Evolutionary conservation across 2,329 filamentous ascomycete species (phyloP), one percentile per base, ranked within the genome.

Genomic region (Nemania sp.): DNA sequence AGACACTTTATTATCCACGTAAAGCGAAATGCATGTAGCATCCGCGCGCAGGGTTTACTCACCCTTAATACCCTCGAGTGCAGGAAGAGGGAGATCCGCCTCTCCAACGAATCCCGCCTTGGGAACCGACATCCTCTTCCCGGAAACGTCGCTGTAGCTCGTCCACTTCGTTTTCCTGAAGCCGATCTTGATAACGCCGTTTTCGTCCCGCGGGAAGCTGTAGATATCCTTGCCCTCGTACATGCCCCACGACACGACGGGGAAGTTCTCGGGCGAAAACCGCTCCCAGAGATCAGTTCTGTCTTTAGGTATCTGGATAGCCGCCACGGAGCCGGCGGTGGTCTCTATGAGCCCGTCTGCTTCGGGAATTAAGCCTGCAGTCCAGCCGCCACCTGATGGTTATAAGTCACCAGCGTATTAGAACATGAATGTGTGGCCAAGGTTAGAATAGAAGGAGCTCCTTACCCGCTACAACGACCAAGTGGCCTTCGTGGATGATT

Each of bases 121-220:
- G 6, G 64, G 64, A 9, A 63, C 63, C 14, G 60, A 64, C 53
- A 66, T 57, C 15, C 57, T 56, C 23, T 46, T 55, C 14, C 57
- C 59, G 6, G 42, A 43, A 15, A 65, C 60, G 14, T 62, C 45
- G 36, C 60, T 45, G 22, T 57, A 66, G 22, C 59, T 65, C 2
- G 64, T 66, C 61, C 60, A 66, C 19, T 82, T 82, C 0, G 71
- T 78, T 1, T 75, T 77, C 1, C 79, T 72, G 53, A 75, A 83
- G 1, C 75, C 80, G 52, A 79, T 72, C 60, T 80, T 80, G 45
- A 80, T 60, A n/a, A 72, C 61, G 0, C 78, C 74, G 3, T 74
- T 57, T 7, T 73, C 66, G 19, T 74, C 72, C 0, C 72, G 62
- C 0, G 79, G 72, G 40, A 82, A 79, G 14, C 78, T 78, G 56